Conservation (phyloP, 2,329 filamentous ascomycete genomes). For the Colletotrichum sp. region DNA sequence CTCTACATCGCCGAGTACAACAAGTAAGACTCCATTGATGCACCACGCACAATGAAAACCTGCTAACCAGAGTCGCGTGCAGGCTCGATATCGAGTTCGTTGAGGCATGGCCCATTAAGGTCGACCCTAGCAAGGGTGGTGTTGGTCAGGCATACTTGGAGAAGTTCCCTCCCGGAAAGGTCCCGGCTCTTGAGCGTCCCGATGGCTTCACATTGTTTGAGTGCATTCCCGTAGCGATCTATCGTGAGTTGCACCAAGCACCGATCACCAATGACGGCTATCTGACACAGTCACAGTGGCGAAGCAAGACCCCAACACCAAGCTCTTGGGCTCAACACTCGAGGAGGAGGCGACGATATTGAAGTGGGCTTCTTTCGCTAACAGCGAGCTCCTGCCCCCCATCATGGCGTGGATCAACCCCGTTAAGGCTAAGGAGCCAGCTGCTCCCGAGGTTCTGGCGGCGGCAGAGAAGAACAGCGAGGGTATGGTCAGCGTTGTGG, state of each 20-base stretch:
- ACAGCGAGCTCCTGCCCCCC: constrained; percentile 9
- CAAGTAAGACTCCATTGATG: background rate
- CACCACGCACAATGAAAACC: rapidly evolving
- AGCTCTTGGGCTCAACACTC: constrained; percentile 3
- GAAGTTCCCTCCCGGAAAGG: constrained; percentile 7
- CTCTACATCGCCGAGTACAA: constrained; percentile 13
- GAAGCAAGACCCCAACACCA: constrained; percentile 10
- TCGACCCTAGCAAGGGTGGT: constrained; percentile 9
- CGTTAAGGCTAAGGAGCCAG: background rate
- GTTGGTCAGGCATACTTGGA: constrained; percentile 2
- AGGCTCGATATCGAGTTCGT: constrained; percentile 9
- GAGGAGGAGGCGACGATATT: constrained; percentile 7
- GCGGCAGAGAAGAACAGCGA: constrained; percentile 10
- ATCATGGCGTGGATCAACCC: constrained; percentile 16
- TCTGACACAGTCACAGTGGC: background rate
- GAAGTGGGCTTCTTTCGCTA: constrained; percentile 11
- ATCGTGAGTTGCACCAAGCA: background rate
- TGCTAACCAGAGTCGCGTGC: background rate
- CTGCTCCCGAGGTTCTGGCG: background rate
- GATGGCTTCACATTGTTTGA: constrained; percentile 1
- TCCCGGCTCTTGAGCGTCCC: background rate
- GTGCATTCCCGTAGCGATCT: constrained; percentile 4
- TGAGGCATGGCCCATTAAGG: constrained; percentile 15
- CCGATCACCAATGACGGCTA: background rate
- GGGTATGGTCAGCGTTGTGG: constrained; percentile 10